Conservation (phyloP, 257 asterid genomes). For the Gentiana straminea region DNA sequence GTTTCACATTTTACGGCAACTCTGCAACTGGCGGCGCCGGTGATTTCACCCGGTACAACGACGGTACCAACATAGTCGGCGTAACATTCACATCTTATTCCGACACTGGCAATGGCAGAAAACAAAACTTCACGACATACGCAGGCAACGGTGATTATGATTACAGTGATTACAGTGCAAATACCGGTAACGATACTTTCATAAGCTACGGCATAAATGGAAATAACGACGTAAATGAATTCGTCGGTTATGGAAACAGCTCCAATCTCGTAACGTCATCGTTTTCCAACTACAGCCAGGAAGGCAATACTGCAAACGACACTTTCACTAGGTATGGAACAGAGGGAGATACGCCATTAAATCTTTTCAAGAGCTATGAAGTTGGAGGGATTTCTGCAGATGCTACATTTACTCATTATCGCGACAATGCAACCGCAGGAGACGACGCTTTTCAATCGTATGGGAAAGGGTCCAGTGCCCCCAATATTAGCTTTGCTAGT, state of each 20-base stretch:
- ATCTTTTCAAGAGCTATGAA: slow-evolving; percentile 51
- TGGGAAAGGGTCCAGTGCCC: slow-evolving; percentile 43
- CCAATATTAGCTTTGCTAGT: slow-evolving; percentile 27
- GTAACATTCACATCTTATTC: slow-evolving; percentile 60
- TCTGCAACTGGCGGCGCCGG: slow-evolving; percentile 57
- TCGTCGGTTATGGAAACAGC: slow-evolving; percentile 46
- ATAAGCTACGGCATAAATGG: slow-evolving; percentile 62
- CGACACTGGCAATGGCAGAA: slow-evolving; percentile 38
- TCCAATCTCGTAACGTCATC: slow-evolving; percentile 54
- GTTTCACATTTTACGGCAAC: slow-evolving; percentile 62
- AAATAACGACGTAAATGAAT: slow-evolving; percentile 48
- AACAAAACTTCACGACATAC: slow-evolving; percentile 41
- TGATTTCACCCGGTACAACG: slow-evolving; percentile 32
- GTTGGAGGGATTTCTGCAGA: slow-evolving; percentile 41
- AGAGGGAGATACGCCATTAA: slow-evolving; percentile 39
- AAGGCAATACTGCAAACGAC: slow-evolving; percentile 36
- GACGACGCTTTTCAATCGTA: slow-evolving; percentile 60
- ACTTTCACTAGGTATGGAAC: slow-evolving; percentile 51
- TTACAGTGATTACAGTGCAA: slow-evolving; percentile 19
- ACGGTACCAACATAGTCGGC: slow-evolving; percentile 29
- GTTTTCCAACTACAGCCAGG: slow-evolving; percentile 56
- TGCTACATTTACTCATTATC: slow-evolving; percentile 47
- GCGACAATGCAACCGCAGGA: slow-evolving; percentile 65
- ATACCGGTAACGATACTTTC: slow-evolving; percentile 50
- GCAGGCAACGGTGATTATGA: neutral